A percentile compares a stretch with the other conserved stretches of the same genome.
These are phyloP conservation scores for Eragrostis nindensis DNA, from an alignment of 176 grass and related monocot species.

Conservation along the genomic window DNA sequence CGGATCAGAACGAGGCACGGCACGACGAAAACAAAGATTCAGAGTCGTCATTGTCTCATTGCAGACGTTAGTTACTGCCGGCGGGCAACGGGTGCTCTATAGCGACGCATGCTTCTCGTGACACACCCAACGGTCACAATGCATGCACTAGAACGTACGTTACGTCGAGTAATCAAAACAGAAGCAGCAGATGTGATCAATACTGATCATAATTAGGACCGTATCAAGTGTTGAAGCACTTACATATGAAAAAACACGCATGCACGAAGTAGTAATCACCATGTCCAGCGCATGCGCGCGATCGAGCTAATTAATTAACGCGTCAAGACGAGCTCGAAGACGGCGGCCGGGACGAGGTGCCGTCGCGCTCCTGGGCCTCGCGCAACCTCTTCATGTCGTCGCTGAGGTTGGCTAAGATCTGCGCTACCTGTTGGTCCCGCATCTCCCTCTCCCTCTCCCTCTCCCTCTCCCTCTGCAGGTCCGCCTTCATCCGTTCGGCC, in stretches of 20 bases:
- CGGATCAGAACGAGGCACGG: background rate
- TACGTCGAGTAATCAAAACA: background rate
- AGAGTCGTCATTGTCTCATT: conserved; percentile 1
- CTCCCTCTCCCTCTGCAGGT: background rate
- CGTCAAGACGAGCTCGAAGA: background rate
- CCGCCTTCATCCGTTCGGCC: background rate
- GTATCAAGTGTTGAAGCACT: background rate
- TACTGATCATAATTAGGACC: background rate
- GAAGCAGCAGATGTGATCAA: background rate
- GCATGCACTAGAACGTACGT: background rate
- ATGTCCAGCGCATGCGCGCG: background rate
- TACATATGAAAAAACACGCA: too few relatives aligned
- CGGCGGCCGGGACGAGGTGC: background rate
- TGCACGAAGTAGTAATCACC: background rate
- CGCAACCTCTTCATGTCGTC: background rate
- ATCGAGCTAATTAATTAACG: background rate
- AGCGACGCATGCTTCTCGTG: background rate
- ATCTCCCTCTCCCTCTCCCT: too few relatives aligned
- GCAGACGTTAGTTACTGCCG: background rate
- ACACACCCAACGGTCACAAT: conserved; percentile 28
- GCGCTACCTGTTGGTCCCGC: too few relatives aligned
- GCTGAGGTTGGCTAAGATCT: background rate
- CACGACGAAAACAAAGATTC: background rate
- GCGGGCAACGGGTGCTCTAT: background rate
- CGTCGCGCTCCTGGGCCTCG: background rate